Evolutionary conservation across 768 basidiomycete species (phyloP).

Genomic region (Mycena metata): DNA sequence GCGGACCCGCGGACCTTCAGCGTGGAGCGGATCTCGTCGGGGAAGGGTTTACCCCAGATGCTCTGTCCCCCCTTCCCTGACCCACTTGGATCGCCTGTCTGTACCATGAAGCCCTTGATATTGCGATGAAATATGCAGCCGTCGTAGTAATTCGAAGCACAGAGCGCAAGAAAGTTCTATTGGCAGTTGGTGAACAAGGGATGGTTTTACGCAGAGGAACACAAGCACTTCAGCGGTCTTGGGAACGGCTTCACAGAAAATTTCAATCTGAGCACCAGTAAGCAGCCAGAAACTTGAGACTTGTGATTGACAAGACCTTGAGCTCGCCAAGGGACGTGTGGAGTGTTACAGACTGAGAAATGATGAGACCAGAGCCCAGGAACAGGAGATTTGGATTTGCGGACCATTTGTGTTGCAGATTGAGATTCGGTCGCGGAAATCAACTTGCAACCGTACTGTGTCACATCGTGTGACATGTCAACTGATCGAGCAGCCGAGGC

Average conservation of each 20-base stretch:
- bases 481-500: too few species aligned
- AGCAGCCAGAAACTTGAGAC: constrained; percentile 2
- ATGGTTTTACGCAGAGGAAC: constrained; percentile 27
- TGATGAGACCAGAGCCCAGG: constrained; percentile 19
- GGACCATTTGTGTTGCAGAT: constrained; percentile 35
- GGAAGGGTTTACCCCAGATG: constrained; percentile 93
- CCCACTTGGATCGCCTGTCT: constrained; percentile 91
- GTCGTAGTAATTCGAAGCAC: constrained; percentile 91
- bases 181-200: constrained; percentile 23
- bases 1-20: constrained; percentile 74
- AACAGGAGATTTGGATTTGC: constrained; percentile 40
- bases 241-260: constrained; percentile 98
- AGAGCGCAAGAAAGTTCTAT: constrained; percentile 96
- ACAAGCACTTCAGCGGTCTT: constrained; percentile 88
- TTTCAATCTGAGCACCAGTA: constrained; percentile 75
- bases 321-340: constrained; percentile 96
- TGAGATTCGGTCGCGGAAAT: too few species aligned
- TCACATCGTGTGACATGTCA: too few species aligned
- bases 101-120: constrained; percentile 96
- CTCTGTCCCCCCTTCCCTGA: constrained; percentile 97
- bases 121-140: constrained; percentile 91
- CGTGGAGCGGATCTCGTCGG: constrained; percentile 94
- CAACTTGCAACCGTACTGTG: too few species aligned
- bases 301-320: constrained; percentile 69
- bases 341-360: constrained; percentile 87